Conservation (phyloP, 208 protist species). For the Wallacemonas collosoma region DNA sequence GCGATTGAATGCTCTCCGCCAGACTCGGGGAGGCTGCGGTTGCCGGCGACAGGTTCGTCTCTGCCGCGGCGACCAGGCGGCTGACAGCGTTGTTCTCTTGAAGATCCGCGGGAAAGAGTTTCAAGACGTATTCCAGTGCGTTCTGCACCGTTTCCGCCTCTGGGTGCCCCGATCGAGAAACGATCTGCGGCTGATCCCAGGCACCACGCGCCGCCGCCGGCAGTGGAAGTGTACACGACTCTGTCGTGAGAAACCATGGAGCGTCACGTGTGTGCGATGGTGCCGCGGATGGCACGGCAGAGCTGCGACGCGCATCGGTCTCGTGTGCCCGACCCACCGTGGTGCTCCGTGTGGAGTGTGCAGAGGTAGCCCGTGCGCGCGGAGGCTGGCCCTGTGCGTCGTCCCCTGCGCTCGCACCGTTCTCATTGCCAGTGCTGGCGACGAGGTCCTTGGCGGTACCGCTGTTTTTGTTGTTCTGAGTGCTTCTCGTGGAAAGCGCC, state of each 20-base stretch:
- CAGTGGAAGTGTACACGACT: conserved; percentile 4
- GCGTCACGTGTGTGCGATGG: not conserved
- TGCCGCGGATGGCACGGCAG: no score
- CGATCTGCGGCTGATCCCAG: conserved; percentile 11
- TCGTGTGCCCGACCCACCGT: not conserved
- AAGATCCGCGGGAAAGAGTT: conserved; percentile 2
- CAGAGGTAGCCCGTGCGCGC: no score
- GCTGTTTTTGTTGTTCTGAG: no score
- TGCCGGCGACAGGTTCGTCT: not conserved
- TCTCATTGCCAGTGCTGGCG: no score
- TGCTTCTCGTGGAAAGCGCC: no score
- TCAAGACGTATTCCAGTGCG: conserved; percentile 8
- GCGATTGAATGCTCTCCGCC: no score
- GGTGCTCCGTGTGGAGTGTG: no score
- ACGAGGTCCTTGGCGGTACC: no score
- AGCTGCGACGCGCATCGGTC: not conserved
- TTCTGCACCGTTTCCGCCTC: conserved; percentile 8
- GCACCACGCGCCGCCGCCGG: not conserved
- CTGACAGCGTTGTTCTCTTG: not conserved
- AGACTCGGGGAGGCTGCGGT: not conserved
- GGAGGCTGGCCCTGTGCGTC: no score
- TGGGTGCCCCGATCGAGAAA: conserved; percentile 7
- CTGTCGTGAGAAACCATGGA: conserved; percentile 9
- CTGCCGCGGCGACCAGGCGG: not conserved
- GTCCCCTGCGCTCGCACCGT: no score